A percentile compares a stretch with the other conserved stretches of the same genome.
These are phyloP conservation scores for Austroboletus festivus DNA, from an alignment of 768 basidiomycete species.

Conservation along the genomic window DNA sequence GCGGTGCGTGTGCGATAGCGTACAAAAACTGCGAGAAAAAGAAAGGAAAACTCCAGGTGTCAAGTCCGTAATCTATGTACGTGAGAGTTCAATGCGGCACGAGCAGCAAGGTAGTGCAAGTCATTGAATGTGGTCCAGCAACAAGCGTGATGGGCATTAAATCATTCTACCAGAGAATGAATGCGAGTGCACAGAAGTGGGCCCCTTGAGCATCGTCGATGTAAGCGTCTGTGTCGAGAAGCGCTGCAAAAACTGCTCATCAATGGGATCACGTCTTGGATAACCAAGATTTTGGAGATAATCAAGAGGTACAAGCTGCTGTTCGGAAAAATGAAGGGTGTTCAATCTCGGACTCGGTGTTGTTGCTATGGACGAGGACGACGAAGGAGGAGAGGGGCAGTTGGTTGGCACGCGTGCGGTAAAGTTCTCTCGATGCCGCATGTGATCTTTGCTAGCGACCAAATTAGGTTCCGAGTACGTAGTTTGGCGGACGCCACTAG, in stretches of 20 bases:
- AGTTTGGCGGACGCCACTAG: constrained; percentile 25
- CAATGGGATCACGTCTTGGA: constrained; percentile 57
- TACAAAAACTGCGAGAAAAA: constrained; percentile 18
- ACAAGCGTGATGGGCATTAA: constrained; percentile 6
- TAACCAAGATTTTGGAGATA: constrained; percentile 55
- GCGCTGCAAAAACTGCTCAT: constrained; percentile 60
- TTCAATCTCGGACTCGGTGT: constrained; percentile 33
- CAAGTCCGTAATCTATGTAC: constrained; percentile 31
- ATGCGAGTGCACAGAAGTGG: constrained; percentile 13
- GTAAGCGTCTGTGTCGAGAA: constrained; percentile 39
- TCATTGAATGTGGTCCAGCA: constrained; percentile 8
- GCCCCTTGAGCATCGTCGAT: constrained; percentile 17
- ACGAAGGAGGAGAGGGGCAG: constrained; percentile 34
- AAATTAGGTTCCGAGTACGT: constrained; percentile 34
- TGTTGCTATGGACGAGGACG: constrained; percentile 38
- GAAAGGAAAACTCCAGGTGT: constrained; percentile 20
- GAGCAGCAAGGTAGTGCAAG: constrained; percentile 16
- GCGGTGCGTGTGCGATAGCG: constrained; percentile 16
- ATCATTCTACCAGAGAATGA: constrained; percentile 28
- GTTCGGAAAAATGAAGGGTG: constrained; percentile 24
- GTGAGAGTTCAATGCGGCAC: constrained; percentile 21
- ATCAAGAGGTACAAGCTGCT: constrained; percentile 62
- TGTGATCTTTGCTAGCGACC: constrained; percentile 15
- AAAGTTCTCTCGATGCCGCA: constrained; percentile 20
- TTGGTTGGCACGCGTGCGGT: constrained; percentile 23